Conservation (phyloP, 768 basidiomycete genomes). For the Boletus tomentosulus region DNA sequence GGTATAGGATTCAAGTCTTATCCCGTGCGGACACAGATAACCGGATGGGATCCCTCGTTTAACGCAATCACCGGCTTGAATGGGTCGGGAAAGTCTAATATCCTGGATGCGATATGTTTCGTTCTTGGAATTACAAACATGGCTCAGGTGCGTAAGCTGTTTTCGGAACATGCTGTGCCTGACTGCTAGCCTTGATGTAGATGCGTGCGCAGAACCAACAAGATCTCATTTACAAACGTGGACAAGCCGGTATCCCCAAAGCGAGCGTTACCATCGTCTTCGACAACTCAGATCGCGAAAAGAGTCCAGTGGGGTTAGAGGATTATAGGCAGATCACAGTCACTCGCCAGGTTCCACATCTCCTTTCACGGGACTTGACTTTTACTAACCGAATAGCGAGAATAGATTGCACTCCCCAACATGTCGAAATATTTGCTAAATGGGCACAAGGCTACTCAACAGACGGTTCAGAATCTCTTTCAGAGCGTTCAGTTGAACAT, state of each 20-base stretch:
- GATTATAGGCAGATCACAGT: conserved; percentile 88
- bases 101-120: conserved; percentile 98
- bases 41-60: conserved; percentile 97
- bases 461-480: conserved; percentile 83
- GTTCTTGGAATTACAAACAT: conserved; percentile 97
- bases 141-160: conserved; percentile 57
- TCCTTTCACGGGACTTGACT: not conserved
- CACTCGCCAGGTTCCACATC: conserved; percentile 77
- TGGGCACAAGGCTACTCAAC: conserved; percentile 88
- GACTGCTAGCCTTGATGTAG: conserved; percentile 33
- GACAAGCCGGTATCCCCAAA: conserved; percentile 94
- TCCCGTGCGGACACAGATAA: conserved; percentile 91
- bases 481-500: conserved; percentile 98
- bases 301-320: conserved; percentile 79
- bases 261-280: conserved; percentile 99
- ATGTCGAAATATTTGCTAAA: conserved; percentile 93
- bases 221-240: conserved; percentile 98
- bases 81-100: conserved; percentile 98
- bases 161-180: not conserved
- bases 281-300: conserved; percentile 88
- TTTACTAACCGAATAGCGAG: not conserved
- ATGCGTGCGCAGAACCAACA: conserved; percentile 95
- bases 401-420: conserved; percentile 87
- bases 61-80: conserved; percentile 97
- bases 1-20: conserved; percentile 92